A percentile compares a stretch with the other conserved stretches of the same genome.
These are phyloP conservation scores for Cyclotella kingstonii DNA, from an alignment of 108 stramenopile genomes.

Conservation along the genomic window DNA sequence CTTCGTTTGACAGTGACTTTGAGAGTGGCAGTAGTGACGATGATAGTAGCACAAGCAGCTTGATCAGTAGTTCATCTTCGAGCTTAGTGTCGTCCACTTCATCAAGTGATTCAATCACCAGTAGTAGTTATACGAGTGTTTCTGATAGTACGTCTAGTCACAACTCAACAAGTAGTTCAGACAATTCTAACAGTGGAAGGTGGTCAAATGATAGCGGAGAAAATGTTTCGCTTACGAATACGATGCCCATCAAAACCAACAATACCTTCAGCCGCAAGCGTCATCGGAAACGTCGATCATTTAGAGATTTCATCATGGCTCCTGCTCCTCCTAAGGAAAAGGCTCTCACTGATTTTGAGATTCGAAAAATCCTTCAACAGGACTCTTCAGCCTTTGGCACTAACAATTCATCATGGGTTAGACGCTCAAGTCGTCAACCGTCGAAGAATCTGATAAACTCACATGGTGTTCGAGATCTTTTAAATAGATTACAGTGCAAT, in stretches of 20 bases:
- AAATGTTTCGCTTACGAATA: neutral
- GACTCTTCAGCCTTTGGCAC: conserved; percentile 33
- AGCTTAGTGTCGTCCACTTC: conserved; percentile 4
- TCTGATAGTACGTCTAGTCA: conserved; percentile 6
- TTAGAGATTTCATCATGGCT: conserved; percentile 24
- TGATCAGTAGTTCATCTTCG: conserved; percentile 13
- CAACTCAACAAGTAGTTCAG: neutral
- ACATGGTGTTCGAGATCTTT: conserved; percentile 54
- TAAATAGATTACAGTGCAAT: conserved; percentile 72
- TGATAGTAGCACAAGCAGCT: conserved; percentile 17
- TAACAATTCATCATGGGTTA: conserved; percentile 59
- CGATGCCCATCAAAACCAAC: conserved; percentile 11
- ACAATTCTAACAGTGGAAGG: conserved; percentile 5
- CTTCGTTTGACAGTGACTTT: neutral
- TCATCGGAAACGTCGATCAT: conserved; percentile 27
- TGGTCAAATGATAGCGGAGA: conserved; percentile 31
- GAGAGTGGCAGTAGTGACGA: conserved; percentile 16
- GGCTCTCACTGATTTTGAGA: conserved; percentile 32
- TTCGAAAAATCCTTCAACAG: conserved; percentile 38
- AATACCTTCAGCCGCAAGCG: conserved; percentile 21
- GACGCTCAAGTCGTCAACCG: conserved; percentile 81
- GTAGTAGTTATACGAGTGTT: neutral
- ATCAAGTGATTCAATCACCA: neutral
- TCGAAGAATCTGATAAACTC: conserved; percentile 61
- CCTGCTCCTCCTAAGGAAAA: conserved; percentile 40